phyloP scores from a whole-genome alignment of 2,329 filamentous ascomycete species.

The Neopestalotiopsis rosae region DNA sequence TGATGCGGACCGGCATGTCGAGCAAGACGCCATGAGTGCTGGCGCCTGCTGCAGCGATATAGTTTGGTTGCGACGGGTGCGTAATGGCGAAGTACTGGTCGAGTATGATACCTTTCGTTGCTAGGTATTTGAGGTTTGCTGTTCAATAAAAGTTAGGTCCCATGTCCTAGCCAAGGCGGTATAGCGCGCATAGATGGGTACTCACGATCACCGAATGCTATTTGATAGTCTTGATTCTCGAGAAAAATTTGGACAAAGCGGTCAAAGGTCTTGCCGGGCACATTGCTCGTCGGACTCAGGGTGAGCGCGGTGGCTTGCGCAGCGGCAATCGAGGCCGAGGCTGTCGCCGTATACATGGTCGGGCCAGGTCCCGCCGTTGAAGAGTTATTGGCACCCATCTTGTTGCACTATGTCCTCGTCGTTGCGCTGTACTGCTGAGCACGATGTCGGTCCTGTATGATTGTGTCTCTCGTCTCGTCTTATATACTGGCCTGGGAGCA shows the following conservation, averaged over 20 bases:
- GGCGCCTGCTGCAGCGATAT: conserved; percentile 61
- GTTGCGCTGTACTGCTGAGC: not conserved
- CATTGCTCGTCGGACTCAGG: conserved; percentile 48
- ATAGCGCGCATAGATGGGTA: not conserved
- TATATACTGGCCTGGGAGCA: not conserved
- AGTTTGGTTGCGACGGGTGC: conserved; percentile 67
- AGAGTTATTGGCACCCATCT: conserved; percentile 19
- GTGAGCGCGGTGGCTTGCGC: conserved; percentile 48
- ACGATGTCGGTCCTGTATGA: not conserved
- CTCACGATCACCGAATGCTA: conserved; percentile 53
- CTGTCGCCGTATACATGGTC: conserved; percentile 26
- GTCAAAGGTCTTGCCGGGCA: conserved; percentile 62
- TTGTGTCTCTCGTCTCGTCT: not conserved
- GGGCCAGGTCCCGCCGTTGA: conserved; percentile 24
- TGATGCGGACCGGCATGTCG: conserved; percentile 54
- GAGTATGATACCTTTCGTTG: conserved; percentile 59
- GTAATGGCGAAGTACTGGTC: conserved; percentile 59
- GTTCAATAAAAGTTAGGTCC: not conserved
- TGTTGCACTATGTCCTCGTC: not conserved
- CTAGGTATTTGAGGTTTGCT: conserved; percentile 52
- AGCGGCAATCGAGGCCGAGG: conserved; percentile 19
- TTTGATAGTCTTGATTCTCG: conserved; percentile 62
- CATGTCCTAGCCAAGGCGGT: not conserved
- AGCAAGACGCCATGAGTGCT: conserved; percentile 61
- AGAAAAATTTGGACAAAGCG: conserved; percentile 67